A percentile compares a stretch with the other conserved stretches of the same genome.
These are phyloP conservation scores for Ziziphus jujuba DNA, from an alignment of 306 rosid genomes.

Conservation along the genomic window DNA sequence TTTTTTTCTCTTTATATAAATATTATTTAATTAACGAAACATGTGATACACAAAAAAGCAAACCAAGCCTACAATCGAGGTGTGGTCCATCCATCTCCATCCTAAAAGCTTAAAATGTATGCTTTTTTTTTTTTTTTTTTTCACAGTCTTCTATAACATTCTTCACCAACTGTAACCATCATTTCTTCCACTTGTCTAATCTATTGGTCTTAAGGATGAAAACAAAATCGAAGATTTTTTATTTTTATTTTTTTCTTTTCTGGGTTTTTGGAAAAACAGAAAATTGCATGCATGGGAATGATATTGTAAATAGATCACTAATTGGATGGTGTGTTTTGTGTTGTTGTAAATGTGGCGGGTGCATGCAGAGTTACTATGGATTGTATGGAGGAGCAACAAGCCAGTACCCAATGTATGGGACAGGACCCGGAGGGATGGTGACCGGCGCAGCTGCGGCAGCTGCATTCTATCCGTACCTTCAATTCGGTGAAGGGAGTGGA, in stretches of 20 bases:
- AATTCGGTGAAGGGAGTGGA: conserved; percentile 60
- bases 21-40: no score
- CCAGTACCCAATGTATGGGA: conserved; percentile 79
- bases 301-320: background rate
- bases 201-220: no score
- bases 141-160: background rate
- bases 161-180: background rate
- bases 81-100: no score
- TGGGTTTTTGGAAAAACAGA: background rate
- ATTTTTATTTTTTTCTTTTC: no score
- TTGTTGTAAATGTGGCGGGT: conserved; percentile 4
- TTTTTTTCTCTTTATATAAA: no score
- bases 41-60: no score
- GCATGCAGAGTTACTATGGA: conserved; percentile 75
- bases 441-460: conserved; percentile 56
- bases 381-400: conserved; percentile 80
- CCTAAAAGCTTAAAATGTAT: no score
- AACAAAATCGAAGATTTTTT: no score
- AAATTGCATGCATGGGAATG: background rate
- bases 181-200: background rate
- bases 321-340: background rate
- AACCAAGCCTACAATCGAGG: no score
- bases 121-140: background rate
- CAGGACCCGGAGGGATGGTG: conserved; percentile 72
- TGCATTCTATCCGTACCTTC: conserved; percentile 72